Evolutionary conservation across 345 rosid genomes (phyloP).

Genomic region (Sisymbrium altissimum): DNA sequence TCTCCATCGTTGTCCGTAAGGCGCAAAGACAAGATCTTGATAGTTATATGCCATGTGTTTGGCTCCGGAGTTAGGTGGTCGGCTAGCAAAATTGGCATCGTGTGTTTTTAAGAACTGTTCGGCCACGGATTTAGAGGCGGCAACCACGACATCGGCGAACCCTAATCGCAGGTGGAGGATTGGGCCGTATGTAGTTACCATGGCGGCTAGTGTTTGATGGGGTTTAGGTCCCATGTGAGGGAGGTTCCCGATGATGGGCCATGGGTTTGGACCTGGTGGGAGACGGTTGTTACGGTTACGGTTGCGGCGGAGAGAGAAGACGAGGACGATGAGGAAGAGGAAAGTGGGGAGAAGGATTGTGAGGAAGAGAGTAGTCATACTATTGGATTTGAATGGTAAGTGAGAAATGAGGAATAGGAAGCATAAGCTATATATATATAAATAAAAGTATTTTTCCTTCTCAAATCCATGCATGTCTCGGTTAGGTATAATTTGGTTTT

Average conservation of each 20-base stretch:
- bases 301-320: constrained; percentile 15
- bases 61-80: constrained; percentile 91
- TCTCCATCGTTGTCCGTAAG: constrained; percentile 89
- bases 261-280: constrained; percentile 88
- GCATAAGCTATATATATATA: constrained; percentile 9
- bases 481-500: background rate
- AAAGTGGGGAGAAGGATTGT: constrained; percentile 36
- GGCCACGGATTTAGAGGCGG: constrained; percentile 80
- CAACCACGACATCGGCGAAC: constrained; percentile 72
- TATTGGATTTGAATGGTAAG: constrained; percentile 33
- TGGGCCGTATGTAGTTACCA: constrained; percentile 69
- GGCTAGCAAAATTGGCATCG: constrained; percentile 80
- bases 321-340: constrained; percentile 13
- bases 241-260: constrained; percentile 89
- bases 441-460: background rate
- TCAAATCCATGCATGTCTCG: background rate
- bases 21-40: constrained; percentile 91
- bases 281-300: constrained; percentile 33
- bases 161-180: constrained; percentile 78
- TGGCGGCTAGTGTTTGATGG: constrained; percentile 58
- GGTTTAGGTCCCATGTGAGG: constrained; percentile 78
- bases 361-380: constrained; percentile 31
- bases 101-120: constrained; percentile 71
- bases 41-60: constrained; percentile 83
- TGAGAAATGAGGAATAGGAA: background rate